Conservation (phyloP, 2,329 filamentous ascomycete species). For the Colletotrichum eremochloae region DNA sequence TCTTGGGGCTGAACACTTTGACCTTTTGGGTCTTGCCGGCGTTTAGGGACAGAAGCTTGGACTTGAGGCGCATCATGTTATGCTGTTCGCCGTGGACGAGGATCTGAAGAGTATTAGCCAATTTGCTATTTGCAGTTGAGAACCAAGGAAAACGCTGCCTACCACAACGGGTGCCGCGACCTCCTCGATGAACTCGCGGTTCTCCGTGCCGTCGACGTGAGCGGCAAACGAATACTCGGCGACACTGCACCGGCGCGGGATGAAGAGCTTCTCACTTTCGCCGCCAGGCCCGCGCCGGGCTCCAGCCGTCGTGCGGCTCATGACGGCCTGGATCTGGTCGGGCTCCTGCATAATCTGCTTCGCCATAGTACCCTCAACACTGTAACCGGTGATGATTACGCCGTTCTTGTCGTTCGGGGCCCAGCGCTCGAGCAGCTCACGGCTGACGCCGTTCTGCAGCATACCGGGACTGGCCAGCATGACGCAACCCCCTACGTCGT, state of each 20-base stretch:
- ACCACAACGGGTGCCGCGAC: conserved; percentile 92
- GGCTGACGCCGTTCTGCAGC: conserved; percentile 95
- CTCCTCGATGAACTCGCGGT: conserved; percentile 96
- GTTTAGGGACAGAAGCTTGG: conserved; percentile 93
- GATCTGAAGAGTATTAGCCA: conserved; percentile 68
- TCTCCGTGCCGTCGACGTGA: conserved; percentile 96
- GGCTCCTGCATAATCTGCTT: conserved; percentile 96
- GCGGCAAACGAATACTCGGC: conserved; percentile 96
- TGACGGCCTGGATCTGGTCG: conserved; percentile 93
- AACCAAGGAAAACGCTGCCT: conserved; percentile 57
- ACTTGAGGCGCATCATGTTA: conserved; percentile 98
- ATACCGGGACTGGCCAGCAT: conserved; percentile 99
- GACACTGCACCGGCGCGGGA: conserved; percentile 91
- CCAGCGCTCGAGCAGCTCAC: conserved; percentile 94
- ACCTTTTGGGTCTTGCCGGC: conserved; percentile 83
- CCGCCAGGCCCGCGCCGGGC: conserved; percentile 73
- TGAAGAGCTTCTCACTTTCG: conserved; percentile 89
- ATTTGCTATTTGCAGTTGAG: neutral
- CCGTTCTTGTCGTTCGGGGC: conserved; percentile 96
- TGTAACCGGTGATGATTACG: conserved; percentile 99
- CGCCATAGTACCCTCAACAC: conserved; percentile 98
- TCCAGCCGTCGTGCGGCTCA: conserved; percentile 78
- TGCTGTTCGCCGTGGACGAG: conserved; percentile 97
- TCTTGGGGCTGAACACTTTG: conserved; percentile 93
- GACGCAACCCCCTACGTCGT: conserved; percentile 94